Evolutionary conservation across 306 rosid species (phyloP).

Genomic region (Vigna mungo): DNA sequence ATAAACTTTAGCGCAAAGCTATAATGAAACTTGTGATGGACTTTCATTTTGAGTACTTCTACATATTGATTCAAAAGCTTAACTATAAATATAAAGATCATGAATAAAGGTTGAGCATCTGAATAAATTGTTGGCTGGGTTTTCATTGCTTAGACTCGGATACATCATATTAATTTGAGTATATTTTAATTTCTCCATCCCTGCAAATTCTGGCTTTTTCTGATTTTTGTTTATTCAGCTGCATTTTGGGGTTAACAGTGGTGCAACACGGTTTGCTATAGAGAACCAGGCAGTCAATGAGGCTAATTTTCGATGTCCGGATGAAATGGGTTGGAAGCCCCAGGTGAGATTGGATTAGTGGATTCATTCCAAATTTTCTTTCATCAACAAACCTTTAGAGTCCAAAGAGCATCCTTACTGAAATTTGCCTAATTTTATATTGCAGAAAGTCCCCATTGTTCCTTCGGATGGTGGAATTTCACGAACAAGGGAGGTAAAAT

Average conservation of each 20-base stretch:
- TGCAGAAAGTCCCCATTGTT: conserved; percentile 91
- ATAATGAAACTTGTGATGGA: conserved; percentile 11
- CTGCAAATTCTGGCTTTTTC: conserved; percentile 6
- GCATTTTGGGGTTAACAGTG: conserved; percentile 97
- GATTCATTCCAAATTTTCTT: conserved; percentile 28
- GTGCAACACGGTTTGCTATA: conserved; percentile 87
- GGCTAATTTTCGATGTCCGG: conserved; percentile 95
- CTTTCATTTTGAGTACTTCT: not conserved
- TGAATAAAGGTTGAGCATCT: conserved; percentile 25
- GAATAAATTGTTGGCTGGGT: not conserved
- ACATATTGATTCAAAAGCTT: not conserved
- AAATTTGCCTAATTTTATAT: conserved; percentile 43
- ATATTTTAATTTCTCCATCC: conserved; percentile 6
- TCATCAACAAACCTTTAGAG: conserved; percentile 26
- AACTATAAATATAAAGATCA: not conserved
- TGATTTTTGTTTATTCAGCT: conserved; percentile 56
- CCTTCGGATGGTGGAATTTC: conserved; percentile 78
- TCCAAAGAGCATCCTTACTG: not conserved
- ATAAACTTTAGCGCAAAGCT: not conserved
- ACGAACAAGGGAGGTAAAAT: conserved; percentile 69
- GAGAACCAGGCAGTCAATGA: conserved; percentile 95
- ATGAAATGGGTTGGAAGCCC: conserved; percentile 99
- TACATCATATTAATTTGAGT: not conserved
- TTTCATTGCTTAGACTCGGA: not conserved
- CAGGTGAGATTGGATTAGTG: conserved; percentile 60